Conservation (phyloP, 1,139 yeast genomes). For the Candida sp. region DNA sequence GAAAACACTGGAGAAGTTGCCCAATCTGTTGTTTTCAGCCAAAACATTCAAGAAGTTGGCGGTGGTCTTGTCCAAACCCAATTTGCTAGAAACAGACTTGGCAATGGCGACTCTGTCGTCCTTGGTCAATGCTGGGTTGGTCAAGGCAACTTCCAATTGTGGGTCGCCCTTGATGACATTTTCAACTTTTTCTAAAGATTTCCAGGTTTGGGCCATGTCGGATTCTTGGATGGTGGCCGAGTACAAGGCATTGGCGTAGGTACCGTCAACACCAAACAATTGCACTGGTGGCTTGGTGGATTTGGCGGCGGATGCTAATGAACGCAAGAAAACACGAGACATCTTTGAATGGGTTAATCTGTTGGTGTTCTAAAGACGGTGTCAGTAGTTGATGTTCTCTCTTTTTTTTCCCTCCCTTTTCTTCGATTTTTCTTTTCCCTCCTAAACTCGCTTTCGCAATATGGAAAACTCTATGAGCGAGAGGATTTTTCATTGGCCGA, state of each 20-base stretch:
- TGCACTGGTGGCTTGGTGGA: slow-evolving; percentile 87
- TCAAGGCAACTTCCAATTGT: slow-evolving; percentile 63
- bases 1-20: slow-evolving; percentile 66
- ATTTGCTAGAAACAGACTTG: slow-evolving; percentile 56
- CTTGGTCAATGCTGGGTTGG: slow-evolving; percentile 84
- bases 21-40: slow-evolving; percentile 95
- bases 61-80: slow-evolving; percentile 74
- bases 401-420: background rate
- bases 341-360: slow-evolving; percentile 6
- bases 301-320: slow-evolving; percentile 69
- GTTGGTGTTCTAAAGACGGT: slow-evolving; percentile 1
- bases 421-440: background rate
- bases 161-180: slow-evolving; percentile 63
- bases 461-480: background rate
- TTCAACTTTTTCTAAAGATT: slow-evolving; percentile 65
- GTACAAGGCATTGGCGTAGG: slow-evolving; percentile 95
- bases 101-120: slow-evolving; percentile 79
- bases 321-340: slow-evolving; percentile 71
- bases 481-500: slow-evolving; percentile 6
- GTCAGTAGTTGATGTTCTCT: background rate
- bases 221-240: slow-evolving; percentile 90
- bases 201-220: slow-evolving; percentile 71
- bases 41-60: slow-evolving; percentile 82
- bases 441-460: slow-evolving; percentile 1
- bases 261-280: slow-evolving; percentile 95